Conservation (phyloP, 768 basidiomycete species). For the Leccinum variicolor region DNA sequence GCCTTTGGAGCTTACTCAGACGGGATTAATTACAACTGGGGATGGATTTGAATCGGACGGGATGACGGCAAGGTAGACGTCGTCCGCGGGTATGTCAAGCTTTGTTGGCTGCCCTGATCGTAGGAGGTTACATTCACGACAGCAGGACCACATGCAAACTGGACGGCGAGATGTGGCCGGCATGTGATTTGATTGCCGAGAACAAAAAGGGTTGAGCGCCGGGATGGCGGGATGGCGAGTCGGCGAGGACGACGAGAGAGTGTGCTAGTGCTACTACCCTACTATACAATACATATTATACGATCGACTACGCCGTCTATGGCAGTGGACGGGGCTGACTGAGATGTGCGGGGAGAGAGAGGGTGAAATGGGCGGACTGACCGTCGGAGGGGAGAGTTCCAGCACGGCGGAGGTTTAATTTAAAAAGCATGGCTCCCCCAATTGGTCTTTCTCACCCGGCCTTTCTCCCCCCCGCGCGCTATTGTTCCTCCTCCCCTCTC, state of each 20-base stretch:
- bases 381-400: slow-evolving; percentile 1
- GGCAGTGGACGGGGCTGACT: not conserved
- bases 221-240: slow-evolving; percentile 1
- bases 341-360: not conserved
- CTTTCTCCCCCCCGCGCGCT: slow-evolving; percentile 23
- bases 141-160: not conserved
- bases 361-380: not conserved
- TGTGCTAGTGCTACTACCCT: not conserved
- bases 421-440: slow-evolving; percentile 23
- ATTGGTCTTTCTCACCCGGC: slow-evolving; percentile 28
- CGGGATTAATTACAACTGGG: not conserved
- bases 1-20: not conserved
- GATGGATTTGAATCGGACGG: not conserved
- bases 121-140: not conserved
- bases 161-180: not conserved
- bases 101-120: slow-evolving; percentile 2
- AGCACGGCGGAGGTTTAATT: slow-evolving; percentile 26
- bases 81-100: slow-evolving; percentile 1
- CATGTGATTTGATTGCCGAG: slow-evolving; percentile 1
- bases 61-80: not conserved
- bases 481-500: slow-evolving; percentile 1
- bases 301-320: not conserved
- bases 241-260: not conserved
- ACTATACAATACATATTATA: not conserved
- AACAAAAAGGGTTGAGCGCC: not conserved